Evolutionary conservation across 164 flowering plant species (phyloP).

Genomic region (Buxus sempervirens): DNA sequence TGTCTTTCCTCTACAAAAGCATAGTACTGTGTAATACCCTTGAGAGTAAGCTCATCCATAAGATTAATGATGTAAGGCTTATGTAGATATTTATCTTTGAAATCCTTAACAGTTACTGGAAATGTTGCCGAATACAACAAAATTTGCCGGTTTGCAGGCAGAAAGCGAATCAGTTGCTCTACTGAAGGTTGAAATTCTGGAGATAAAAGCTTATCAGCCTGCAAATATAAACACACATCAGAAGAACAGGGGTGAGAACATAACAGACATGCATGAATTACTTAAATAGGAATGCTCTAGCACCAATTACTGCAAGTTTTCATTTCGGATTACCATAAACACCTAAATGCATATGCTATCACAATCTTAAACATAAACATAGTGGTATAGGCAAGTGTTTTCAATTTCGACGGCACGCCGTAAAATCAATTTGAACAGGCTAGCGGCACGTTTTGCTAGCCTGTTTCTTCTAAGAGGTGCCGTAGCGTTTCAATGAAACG

Average conservation of each 20-base stretch:
- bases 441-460: no score
- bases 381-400: no score
- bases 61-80: constrained; percentile 92
- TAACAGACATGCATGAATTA: background rate
- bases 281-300: background rate
- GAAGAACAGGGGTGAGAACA: background rate
- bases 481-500: no score
- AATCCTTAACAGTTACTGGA: constrained; percentile 94
- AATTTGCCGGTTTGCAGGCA: constrained; percentile 74
- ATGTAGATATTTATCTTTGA: constrained; percentile 76
- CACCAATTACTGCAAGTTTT: background rate
- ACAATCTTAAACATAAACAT: no score
- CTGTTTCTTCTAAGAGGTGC: no score
- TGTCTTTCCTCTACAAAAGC: constrained; percentile 99
- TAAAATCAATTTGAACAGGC: no score
- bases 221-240: constrained; percentile 14
- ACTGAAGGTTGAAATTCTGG: constrained; percentile 95
- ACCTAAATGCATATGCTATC: background rate
- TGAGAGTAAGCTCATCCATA: constrained; percentile 98
- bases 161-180: constrained; percentile 79
- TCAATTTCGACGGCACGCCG: no score
- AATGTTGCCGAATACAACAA: constrained; percentile 98
- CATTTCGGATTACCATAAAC: background rate
- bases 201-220: constrained; percentile 98
- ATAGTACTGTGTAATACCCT: constrained; percentile 96